phyloP scores from a whole-genome alignment of 1,284 basidiomycete genomes.

The Puccinia polysora region DNA sequence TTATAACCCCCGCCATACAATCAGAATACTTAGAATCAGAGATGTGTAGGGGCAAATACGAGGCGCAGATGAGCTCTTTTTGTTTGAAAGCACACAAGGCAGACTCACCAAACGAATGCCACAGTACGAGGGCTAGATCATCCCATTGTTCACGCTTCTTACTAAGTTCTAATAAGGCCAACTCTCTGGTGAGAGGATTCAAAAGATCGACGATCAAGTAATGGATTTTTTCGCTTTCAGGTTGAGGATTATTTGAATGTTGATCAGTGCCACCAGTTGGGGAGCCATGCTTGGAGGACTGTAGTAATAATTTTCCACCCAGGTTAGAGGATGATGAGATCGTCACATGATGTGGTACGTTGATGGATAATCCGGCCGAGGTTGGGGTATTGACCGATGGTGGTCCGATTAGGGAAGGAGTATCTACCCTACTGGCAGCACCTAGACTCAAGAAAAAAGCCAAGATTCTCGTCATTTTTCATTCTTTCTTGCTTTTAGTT shows the following conservation, averaged over 20 bases:
- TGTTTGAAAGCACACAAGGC: not conserved
- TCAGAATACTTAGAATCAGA: no score
- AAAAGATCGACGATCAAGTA: slow-evolving; percentile 73
- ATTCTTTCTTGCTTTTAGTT: no score
- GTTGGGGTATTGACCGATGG: slow-evolving; percentile 19
- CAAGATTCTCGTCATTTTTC: no score
- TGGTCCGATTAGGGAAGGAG: slow-evolving; percentile 13
- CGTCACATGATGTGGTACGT: not conserved
- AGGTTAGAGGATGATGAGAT: not conserved
- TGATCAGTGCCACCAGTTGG: slow-evolving; percentile 15
- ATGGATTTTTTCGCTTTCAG: slow-evolving; percentile 76
- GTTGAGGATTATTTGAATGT: slow-evolving; percentile 2
- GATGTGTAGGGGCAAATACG: no score
- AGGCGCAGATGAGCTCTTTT: not conserved
- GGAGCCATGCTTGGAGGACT: slow-evolving; percentile 5
- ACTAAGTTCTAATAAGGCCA: slow-evolving; percentile 85
- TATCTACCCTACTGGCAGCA: slow-evolving; percentile 16
- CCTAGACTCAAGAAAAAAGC: not conserved
- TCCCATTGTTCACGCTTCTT: slow-evolving; percentile 99
- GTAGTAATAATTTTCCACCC: slow-evolving; percentile 13
- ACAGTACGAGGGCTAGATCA: slow-evolving; percentile 91
- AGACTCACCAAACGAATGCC: slow-evolving; percentile 92
- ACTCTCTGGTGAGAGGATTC: slow-evolving; percentile 74
- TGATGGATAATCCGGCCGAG: slow-evolving; percentile 9
- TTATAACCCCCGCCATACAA: no score